Evolutionary conservation across 2,329 filamentous ascomycete genomes (phyloP).

Genomic region (Tolypocladium cylindrosporum): DNA sequence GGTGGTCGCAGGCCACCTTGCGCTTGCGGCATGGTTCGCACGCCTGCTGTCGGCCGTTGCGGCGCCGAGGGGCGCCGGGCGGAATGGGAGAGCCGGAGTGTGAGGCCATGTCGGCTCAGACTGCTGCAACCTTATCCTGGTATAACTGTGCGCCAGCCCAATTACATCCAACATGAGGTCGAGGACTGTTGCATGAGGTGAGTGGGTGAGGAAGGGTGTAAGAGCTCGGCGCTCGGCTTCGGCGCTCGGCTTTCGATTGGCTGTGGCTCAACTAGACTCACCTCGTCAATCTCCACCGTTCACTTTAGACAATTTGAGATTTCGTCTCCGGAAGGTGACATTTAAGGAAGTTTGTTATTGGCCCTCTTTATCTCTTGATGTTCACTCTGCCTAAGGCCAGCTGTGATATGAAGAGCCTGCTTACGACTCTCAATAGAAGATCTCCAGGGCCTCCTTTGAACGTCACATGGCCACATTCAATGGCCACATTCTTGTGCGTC

Average conservation of each 20-base stretch:
- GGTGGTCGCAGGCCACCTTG: constrained; percentile 33
- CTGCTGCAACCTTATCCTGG: too few species aligned
- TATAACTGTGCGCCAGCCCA: not conserved
- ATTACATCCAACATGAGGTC: not conserved
- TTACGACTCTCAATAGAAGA: not conserved
- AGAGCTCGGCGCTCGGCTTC: constrained; percentile 1
- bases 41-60: constrained; percentile 17
- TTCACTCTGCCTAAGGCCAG: not conserved
- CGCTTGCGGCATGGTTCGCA: constrained; percentile 29
- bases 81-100: not conserved
- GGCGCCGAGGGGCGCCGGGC: constrained; percentile 9
- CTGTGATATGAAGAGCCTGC: not conserved
- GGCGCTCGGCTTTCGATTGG: not conserved
- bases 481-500: not conserved
- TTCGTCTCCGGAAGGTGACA: not conserved
- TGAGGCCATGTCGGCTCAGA: not conserved
- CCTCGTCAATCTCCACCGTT: not conserved
- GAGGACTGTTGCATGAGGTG: not conserved
- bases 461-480: not conserved
- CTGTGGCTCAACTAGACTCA: too few species aligned
- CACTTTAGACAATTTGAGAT: not conserved
- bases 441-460: not conserved
- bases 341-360: not conserved
- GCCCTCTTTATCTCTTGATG: not conserved
- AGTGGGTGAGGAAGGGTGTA: not conserved